These are phyloP conservation scores for Staphylotrichum tortipilum DNA, from an alignment of 495 filamentous ascomycete genomes.

Conservation along the genomic window DNA sequence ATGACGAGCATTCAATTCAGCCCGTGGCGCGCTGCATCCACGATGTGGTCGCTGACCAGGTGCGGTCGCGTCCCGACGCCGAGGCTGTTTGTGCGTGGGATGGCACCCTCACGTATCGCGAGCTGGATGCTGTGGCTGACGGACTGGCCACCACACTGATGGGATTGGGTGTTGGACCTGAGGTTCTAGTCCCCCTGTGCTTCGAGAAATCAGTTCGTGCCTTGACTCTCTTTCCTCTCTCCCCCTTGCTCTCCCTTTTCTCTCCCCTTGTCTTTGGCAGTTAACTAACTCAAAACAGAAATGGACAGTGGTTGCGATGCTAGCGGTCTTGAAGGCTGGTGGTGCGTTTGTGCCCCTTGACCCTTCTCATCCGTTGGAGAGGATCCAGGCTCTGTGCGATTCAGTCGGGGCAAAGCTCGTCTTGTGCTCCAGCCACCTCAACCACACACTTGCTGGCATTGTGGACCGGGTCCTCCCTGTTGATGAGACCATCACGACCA, in stretches of 20 bases:
- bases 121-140: conserved; percentile 34
- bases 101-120: conserved; percentile 46
- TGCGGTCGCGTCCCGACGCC: conserved; percentile 28
- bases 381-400: conserved; percentile 31
- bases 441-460: conserved; percentile 21
- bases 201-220: conserved; percentile 46
- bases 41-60: conserved; percentile 39
- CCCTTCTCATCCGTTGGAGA: conserved; percentile 42
- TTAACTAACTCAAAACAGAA: conserved; percentile 13
- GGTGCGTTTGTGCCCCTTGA: conserved; percentile 53
- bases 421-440: conserved; percentile 27
- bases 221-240: too few species aligned
- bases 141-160: conserved; percentile 35
- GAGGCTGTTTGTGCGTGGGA: conserved; percentile 46
- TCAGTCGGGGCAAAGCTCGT: conserved; percentile 41
- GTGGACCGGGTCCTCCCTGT: conserved; percentile 8
- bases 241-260: background rate
- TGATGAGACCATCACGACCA: conserved; percentile 8
- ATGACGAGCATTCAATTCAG: conserved; percentile 1
- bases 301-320: conserved; percentile 45
- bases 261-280: conserved; percentile 14
- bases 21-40: conserved; percentile 34
- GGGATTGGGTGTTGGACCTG: conserved; percentile 36
- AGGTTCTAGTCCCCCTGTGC: conserved; percentile 45
- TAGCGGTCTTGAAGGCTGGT: conserved; percentile 52